Conservation (phyloP, 768 basidiomycete genomes). For the Heimioporus sp. region DNA sequence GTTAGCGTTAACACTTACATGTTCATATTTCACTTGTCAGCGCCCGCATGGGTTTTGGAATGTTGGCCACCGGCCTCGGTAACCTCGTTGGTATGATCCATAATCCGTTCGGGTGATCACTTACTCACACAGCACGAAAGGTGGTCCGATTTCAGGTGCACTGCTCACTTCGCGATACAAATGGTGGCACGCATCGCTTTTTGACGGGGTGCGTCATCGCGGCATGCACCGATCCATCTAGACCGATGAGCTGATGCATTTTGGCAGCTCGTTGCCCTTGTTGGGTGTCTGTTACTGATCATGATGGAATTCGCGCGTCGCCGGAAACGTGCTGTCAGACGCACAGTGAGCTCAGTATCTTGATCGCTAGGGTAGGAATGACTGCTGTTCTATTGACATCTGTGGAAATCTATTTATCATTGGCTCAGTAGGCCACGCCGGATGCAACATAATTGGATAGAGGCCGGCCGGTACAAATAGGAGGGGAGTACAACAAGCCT, state of each 20-base stretch:
- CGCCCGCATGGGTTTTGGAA: constrained; percentile 27
- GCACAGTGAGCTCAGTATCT: too few species aligned
- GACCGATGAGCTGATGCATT: neutral
- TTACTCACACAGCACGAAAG: constrained; percentile 19
- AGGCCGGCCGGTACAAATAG: too few species aligned
- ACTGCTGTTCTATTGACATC: too few species aligned
- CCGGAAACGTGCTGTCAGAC: too few species aligned
- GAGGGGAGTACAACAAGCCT: too few species aligned
- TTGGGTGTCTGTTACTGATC: neutral
- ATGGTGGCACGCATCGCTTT: constrained; percentile 58
- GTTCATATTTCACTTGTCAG: constrained; percentile 2
- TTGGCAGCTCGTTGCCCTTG: neutral
- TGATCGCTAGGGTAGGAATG: too few species aligned
- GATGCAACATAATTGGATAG: too few species aligned
- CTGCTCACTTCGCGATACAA: constrained; percentile 48
- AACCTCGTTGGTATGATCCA: constrained; percentile 19
- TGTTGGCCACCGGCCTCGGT: constrained; percentile 11
- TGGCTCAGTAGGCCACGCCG: too few species aligned
- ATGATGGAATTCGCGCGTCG: neutral
- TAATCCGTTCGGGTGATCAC: neutral
- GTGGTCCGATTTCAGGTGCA: constrained; percentile 55
- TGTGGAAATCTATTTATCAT: too few species aligned
- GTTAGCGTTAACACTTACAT: neutral
- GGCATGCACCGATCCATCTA: too few species aligned
- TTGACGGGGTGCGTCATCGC: constrained; percentile 39